These are phyloP conservation scores for Penicillium hordei DNA, from an alignment of 2,329 filamentous ascomycete species.

Conservation along the genomic window DNA sequence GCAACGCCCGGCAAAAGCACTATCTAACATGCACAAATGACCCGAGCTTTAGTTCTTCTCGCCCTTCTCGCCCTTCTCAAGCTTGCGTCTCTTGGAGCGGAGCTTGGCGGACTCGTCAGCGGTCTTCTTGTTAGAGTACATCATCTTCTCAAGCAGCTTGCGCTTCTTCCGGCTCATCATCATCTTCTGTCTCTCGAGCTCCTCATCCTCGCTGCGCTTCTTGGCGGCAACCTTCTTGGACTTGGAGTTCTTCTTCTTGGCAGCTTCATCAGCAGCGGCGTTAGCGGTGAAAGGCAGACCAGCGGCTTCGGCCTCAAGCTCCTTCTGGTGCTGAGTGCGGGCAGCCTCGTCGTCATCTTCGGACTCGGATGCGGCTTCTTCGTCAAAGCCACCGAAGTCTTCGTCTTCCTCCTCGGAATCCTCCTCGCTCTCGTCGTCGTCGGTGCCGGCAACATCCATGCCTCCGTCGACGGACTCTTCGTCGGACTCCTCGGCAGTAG, in stretches of 20 bases:
- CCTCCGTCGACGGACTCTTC: conserved; percentile 50
- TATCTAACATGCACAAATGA: conserved; percentile 17
- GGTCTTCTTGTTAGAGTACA: conserved; percentile 91
- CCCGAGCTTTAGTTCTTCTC: conserved; percentile 7
- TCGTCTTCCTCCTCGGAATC: conserved; percentile 48
- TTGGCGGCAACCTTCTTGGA: conserved; percentile 67
- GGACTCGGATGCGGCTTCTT: conserved; percentile 48
- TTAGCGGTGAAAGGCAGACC: conserved; percentile 56
- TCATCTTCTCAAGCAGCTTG: conserved; percentile 96
- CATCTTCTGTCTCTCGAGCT: conserved; percentile 89
- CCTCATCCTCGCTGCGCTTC: conserved; percentile 72
- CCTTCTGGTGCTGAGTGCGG: conserved; percentile 73
- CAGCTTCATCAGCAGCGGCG: conserved; percentile 56
- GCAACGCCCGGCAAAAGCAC: conserved; percentile 22
- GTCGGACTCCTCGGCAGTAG: conserved; percentile 34
- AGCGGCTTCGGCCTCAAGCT: conserved; percentile 87
- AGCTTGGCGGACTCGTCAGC: conserved; percentile 86
- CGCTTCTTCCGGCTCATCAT: conserved; percentile 99
- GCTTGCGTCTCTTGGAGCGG: conserved; percentile 82
- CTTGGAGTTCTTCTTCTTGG: conserved; percentile 69
- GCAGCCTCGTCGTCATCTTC: conserved; percentile 62
- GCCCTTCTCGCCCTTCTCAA: conserved; percentile 60
- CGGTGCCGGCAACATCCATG: conserved; percentile 52
- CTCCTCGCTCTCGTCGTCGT: conserved; percentile 48
- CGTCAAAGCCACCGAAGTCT: conserved; percentile 54